Evolutionary conservation across 169 alveolate species (phyloP), one percentile per base, ranked within the genome.

Genomic region (Cyclospora cayetanensis): DNA sequence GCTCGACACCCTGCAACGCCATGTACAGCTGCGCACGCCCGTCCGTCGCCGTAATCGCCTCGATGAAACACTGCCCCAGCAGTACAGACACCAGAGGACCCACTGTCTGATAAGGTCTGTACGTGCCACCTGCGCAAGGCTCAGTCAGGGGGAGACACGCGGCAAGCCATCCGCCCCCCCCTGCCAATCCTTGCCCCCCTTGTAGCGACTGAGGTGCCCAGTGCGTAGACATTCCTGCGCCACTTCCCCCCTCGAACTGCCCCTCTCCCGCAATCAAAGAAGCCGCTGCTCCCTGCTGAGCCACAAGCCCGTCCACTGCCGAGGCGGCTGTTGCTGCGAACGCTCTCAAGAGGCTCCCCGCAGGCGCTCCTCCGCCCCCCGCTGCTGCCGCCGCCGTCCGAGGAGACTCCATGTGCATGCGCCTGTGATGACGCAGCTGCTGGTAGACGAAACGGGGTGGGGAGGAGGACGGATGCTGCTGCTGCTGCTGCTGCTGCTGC

Each of bases 1-100:
- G 4, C 85, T 42, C 60, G 1, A 70, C 60, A 9, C 92, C 85
- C 25, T 66, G 41, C n/a, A 43, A n/a, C 22, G 65, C 35, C 39
- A 55, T 39, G 18, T 1, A 41, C 41, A 37, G 52, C 18, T 46
- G 43, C 25, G 42, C 39, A 31, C 9, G 29, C 27, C 92, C 92
- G 83, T 85, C 92, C 0, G 92, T 72, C 3, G 84, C 35, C 12
- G 84, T 72, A 37, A 72, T 22, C 1, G 84, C 84, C 60, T 72
- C 84, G 1, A 72, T 41, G 37, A 72, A 72, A 20, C 84, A 72
- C 37, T 72, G 63, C 42, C 84, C 84, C 63, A 72, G 63, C 63
- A 72, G 39, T 60, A 72, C 29, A 7, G 84, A 39, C 50, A 72
- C 84, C 84, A 72, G 84, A 39, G 84, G 84, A 22, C 63, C 60